Evolutionary conservation across 306 rosid species (phyloP).

Genomic region (Vachellia collinsii): DNA sequence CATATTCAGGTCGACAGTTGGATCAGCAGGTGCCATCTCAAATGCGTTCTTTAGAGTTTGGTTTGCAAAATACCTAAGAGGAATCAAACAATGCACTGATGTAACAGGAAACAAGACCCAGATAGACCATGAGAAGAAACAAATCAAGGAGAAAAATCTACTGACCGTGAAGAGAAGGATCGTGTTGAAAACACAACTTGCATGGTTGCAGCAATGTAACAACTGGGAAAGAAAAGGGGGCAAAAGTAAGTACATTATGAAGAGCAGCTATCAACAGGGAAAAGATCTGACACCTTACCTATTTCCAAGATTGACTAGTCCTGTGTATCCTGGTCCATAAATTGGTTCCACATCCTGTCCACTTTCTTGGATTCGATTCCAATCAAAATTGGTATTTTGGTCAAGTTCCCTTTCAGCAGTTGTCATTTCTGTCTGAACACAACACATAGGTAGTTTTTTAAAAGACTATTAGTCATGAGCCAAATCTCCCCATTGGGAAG

Average conservation of each 20-base stretch:
- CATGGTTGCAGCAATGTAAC: conserved; percentile 96
- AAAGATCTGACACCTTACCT: conserved; percentile 51
- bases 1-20: conserved; percentile 90
- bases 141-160: conserved; percentile 19
- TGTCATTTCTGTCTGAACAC: conserved; percentile 92
- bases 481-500: neutral
- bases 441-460: neutral
- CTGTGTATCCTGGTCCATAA: conserved; percentile 88
- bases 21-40: conserved; percentile 85
- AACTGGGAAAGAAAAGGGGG: conserved; percentile 48
- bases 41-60: conserved; percentile 64
- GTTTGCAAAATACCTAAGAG: conserved; percentile 60
- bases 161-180: conserved; percentile 70
- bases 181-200: conserved; percentile 84
- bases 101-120: conserved; percentile 14
- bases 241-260: neutral
- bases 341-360: conserved; percentile 87
- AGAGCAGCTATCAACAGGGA: conserved; percentile 20
- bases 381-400: conserved; percentile 92
- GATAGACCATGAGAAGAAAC: neutral
- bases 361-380: conserved; percentile 98
- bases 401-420: conserved; percentile 99
- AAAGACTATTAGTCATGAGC: neutral
- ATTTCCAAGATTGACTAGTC: conserved; percentile 83
- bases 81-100: conserved; percentile 31